Evolutionary conservation across 1,284 basidiomycete species (phyloP).

Genomic region (Ustilago lituana): DNA sequence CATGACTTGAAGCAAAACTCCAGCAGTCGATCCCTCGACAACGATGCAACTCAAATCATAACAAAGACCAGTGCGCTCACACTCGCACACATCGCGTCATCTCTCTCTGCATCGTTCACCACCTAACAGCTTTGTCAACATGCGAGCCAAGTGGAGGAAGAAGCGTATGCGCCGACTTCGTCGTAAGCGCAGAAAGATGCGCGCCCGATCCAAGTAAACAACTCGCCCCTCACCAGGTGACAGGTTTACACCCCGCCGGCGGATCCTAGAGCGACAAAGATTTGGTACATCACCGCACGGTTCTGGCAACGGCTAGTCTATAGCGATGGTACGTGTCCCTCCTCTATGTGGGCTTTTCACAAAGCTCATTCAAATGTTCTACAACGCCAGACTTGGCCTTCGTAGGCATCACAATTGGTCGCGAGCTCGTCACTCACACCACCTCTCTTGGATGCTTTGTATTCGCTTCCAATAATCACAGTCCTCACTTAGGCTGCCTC

Average conservation of each 20-base stretch:
- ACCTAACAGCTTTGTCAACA: constrained; percentile 49
- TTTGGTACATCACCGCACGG: constrained; percentile 13
- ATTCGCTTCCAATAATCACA: not conserved
- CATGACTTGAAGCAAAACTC: not conserved
- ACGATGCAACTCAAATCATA: not conserved
- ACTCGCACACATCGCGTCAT: constrained; percentile 7
- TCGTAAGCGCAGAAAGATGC: constrained; percentile 67
- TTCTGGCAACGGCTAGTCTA: constrained; percentile 16
- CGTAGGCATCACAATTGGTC: no score
- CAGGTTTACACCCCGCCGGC: constrained; percentile 27
- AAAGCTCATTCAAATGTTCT: no score
- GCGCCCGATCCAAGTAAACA: constrained; percentile 64
- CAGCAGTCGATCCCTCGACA: constrained; percentile 13
- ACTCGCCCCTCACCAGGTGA: constrained; percentile 20
- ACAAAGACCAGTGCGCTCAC: constrained; percentile 24
- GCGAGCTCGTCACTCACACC: constrained; percentile 3
- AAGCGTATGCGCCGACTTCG: constrained; percentile 66
- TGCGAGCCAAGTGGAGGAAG: constrained; percentile 66
- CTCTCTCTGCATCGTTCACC: not conserved
- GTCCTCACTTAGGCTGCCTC: constrained; percentile 20
- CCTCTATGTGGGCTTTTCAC: no score
- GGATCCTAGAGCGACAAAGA: constrained; percentile 22
- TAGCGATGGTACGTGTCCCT: constrained; percentile 31
- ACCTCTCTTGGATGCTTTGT: not conserved
- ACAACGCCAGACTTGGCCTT: not conserved